These are phyloP conservation scores for Mrakiaceae sp. DNA, from an alignment of 1,284 basidiomycete genomes.

Conservation along the genomic window DNA sequence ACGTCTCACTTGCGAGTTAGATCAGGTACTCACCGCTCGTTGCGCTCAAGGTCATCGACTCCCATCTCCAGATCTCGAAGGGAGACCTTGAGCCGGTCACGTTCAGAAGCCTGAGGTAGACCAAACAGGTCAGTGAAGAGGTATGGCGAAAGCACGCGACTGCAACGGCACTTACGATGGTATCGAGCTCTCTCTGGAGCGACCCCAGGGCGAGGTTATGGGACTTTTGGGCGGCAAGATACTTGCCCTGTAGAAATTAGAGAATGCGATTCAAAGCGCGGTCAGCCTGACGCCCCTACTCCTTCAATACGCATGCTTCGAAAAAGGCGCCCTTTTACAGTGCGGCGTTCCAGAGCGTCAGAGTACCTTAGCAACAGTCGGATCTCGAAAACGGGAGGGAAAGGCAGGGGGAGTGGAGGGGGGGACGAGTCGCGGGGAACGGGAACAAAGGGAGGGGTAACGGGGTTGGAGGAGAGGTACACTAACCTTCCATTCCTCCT, in stretches of 20 bases:
- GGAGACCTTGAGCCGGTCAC: constrained; percentile 66
- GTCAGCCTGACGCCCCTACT: too few relatives aligned
- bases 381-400: not conserved
- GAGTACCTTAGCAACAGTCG: not conserved
- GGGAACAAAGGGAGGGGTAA: not conserved
- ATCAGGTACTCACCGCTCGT: constrained; percentile 47
- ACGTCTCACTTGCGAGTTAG: too few relatives aligned
- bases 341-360: too few relatives aligned
- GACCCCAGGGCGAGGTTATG: constrained; percentile 79
- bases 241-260: constrained; percentile 52
- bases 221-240: constrained; percentile 74
- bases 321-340: too few relatives aligned
- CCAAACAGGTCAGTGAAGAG: not conserved
- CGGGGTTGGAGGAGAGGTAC: constrained; percentile 2
- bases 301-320: too few relatives aligned
- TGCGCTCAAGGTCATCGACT: constrained; percentile 87
- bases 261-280: not conserved
- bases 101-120: constrained; percentile 46
- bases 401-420: constrained; percentile 12
- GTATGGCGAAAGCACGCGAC: not conserved
- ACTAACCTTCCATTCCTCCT: constrained; percentile 83
- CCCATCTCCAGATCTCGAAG: constrained; percentile 86
- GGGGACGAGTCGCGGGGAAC: constrained; percentile 1
- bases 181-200: constrained; percentile 78
- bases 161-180: constrained; percentile 6